phyloP scores from a whole-genome alignment of 2,329 filamentous ascomycete genomes.

The Nothophoma quercina region DNA sequence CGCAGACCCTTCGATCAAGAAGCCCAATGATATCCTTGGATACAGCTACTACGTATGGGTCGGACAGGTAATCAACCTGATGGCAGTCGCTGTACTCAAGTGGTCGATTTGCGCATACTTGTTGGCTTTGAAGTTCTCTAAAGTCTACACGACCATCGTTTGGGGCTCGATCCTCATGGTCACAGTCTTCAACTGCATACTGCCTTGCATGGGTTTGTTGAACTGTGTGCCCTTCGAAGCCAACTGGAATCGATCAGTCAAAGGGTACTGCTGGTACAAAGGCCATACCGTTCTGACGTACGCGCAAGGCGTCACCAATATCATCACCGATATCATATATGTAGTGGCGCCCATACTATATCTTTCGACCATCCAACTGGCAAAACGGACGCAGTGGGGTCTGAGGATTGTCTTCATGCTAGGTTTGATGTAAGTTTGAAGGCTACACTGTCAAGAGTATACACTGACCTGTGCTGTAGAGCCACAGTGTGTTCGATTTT shows the following conservation, averaged over 20 bases:
- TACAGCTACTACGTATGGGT: slow-evolving; percentile 36
- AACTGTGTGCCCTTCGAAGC: slow-evolving; percentile 35
- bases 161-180: slow-evolving; percentile 37
- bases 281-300: slow-evolving; percentile 22
- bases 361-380: slow-evolving; percentile 33
- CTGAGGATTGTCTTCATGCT: slow-evolving; percentile 38
- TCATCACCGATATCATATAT: slow-evolving; percentile 38
- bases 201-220: slow-evolving; percentile 30
- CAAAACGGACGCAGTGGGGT: slow-evolving; percentile 35
- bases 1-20: slow-evolving; percentile 29
- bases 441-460: not conserved
- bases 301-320: slow-evolving; percentile 34
- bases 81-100: slow-evolving; percentile 34
- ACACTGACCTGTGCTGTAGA: slow-evolving; percentile 12
- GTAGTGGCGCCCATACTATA: slow-evolving; percentile 38
- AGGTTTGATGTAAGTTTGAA: slow-evolving; percentile 30
- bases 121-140: slow-evolving; percentile 33
- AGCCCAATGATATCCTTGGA: slow-evolving; percentile 21
- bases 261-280: slow-evolving; percentile 34
- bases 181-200: slow-evolving; percentile 31
- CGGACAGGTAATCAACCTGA: slow-evolving; percentile 33
- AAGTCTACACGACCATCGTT: slow-evolving; percentile 28
- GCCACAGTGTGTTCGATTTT: slow-evolving; percentile 34
- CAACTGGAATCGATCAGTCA: slow-evolving; percentile 34
- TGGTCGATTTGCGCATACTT: slow-evolving; percentile 41